These are phyloP conservation scores for Neofusicoccum sp. DNA, from an alignment of 2,329 filamentous ascomycete genomes.

Conservation along the genomic window DNA sequence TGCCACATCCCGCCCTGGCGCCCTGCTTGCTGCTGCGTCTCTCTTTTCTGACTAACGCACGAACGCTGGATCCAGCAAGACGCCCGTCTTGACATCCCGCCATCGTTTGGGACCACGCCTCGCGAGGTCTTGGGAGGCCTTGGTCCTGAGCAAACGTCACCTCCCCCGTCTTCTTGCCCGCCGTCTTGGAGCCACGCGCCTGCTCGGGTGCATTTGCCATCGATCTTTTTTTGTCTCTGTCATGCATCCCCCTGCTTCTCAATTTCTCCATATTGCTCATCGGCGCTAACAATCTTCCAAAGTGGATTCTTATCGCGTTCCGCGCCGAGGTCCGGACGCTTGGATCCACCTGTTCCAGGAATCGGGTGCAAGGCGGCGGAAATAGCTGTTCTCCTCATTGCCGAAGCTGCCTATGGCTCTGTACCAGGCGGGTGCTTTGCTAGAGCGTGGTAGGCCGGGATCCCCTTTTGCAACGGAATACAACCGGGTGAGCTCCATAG, in stretches of 20 bases:
- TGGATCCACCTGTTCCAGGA: background rate
- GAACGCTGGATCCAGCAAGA: constrained; percentile 5
- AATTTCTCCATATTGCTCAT: constrained; percentile 15
- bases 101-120: background rate
- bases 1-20: background rate
- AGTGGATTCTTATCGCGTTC: background rate
- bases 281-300: background rate
- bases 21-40: background rate
- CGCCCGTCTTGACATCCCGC: background rate
- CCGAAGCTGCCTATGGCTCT: background rate
- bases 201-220: constrained; percentile 1
- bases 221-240: background rate
- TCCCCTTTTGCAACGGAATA: no score
- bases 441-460: no score
- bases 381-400: background rate
- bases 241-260: background rate
- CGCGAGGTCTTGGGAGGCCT: background rate
- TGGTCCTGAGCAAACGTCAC: background rate
- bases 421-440: no score
- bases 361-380: background rate
- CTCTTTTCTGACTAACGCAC: background rate
- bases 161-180: background rate
- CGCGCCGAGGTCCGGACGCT: background rate
- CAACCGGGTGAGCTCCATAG: no score
- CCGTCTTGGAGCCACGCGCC: background rate